These are phyloP conservation scores for Dioscorea alata DNA, from an alignment of 106 monocot species.

Conservation along the genomic window DNA sequence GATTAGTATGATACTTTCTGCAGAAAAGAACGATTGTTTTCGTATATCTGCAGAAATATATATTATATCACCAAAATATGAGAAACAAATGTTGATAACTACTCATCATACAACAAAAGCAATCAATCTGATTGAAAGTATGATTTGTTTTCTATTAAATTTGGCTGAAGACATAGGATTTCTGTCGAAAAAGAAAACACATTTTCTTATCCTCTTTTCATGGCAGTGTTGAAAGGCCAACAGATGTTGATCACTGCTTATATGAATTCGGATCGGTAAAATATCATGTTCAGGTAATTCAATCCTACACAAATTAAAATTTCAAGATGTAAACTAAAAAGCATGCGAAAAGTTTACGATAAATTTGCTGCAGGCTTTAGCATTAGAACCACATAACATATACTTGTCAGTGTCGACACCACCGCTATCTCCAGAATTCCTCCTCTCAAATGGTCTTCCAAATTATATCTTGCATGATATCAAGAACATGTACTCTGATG, in stretches of 20 bases:
- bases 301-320: background rate
- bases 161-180: background rate
- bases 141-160: background rate
- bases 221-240: conserved; percentile 33
- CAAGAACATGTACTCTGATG: conserved; percentile 26
- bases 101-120: background rate
- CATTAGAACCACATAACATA: conserved; percentile 26
- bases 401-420: conserved; percentile 61
- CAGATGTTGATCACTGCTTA: conserved; percentile 45
- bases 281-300: conserved; percentile 50
- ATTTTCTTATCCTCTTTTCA: background rate
- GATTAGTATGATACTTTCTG: no score
- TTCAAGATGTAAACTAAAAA: background rate
- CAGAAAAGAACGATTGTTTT: no score
- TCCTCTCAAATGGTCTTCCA: conserved; percentile 25
- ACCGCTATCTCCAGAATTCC: conserved; percentile 23
- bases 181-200: background rate
- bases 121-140: background rate
- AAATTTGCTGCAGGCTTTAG: conserved; percentile 35
- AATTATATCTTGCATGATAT: conserved; percentile 33
- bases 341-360: background rate
- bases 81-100: background rate
- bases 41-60: background rate
- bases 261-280: conserved; percentile 58
- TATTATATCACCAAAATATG: background rate